phyloP scores from a whole-genome alignment of 176 grass and related monocot genomes.

The Oryza nivara region DNA sequence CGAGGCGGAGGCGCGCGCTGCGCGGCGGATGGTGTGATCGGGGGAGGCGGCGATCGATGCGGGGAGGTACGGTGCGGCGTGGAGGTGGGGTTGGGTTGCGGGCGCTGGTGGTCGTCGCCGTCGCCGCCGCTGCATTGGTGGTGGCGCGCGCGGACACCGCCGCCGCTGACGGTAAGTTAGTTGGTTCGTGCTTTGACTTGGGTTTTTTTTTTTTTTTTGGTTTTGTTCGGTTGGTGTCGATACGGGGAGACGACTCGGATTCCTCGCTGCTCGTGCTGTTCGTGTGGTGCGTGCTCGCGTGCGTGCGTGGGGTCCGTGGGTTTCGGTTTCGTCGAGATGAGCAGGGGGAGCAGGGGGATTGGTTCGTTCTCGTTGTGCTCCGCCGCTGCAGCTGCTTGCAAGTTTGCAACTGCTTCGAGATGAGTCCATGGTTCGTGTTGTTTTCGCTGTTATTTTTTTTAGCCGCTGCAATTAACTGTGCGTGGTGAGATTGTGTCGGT shows the following conservation, averaged over 20 bases:
- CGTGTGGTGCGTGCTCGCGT: background rate
- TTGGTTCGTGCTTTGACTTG: no score
- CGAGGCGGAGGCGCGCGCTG: background rate
- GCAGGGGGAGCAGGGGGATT: slow-evolving; percentile 13
- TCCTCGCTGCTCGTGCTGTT: background rate
- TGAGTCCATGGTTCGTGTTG: background rate
- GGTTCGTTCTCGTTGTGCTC: slow-evolving; percentile 16
- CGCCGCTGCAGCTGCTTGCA: background rate
- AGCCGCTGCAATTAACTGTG: background rate
- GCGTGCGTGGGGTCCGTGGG: background rate
- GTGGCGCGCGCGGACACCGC: slow-evolving; percentile 43
- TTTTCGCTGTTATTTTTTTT: slow-evolving; percentile 5
- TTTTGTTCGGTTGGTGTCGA: background rate
- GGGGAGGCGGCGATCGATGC: slow-evolving; percentile 21
- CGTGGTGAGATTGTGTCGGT: slow-evolving; percentile 36
- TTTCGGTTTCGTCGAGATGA: slow-evolving; percentile 4
- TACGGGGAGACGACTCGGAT: background rate
- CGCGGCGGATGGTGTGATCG: slow-evolving; percentile 46
- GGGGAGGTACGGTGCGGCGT: background rate
- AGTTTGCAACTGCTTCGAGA: background rate
- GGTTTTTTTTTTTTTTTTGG: background rate
- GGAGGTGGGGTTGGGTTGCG: background rate
- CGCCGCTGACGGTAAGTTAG: slow-evolving; percentile 43
- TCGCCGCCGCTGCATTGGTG: slow-evolving; percentile 37
- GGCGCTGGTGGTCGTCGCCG: background rate